These are phyloP conservation scores for Carpinus fangiana DNA, from an alignment of 306 rosid genomes.

Conservation along the genomic window DNA sequence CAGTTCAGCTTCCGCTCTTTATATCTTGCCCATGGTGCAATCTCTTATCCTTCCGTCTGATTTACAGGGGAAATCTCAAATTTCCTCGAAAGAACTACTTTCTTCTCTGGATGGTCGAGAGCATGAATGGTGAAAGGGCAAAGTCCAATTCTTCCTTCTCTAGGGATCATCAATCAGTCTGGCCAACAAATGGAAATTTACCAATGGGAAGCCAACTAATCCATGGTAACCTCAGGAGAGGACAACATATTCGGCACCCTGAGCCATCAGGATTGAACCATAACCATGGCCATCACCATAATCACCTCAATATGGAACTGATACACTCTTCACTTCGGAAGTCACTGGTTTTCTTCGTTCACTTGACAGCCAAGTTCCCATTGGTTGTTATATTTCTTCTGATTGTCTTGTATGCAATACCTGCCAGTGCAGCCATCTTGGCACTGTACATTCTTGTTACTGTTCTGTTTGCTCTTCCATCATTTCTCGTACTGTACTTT, in stretches of 20 bases:
- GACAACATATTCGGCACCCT: conserved; percentile 47
- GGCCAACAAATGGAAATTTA: conserved; percentile 49
- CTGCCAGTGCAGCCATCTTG: conserved; percentile 88
- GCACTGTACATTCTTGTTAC: conserved; percentile 84
- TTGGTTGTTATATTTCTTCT: conserved; percentile 80
- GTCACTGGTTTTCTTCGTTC: conserved; percentile 72
- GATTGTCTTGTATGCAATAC: conserved; percentile 81
- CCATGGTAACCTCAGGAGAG: conserved; percentile 56
- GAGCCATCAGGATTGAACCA: conserved; percentile 45
- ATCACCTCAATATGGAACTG: conserved; percentile 53
- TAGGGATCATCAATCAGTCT: conserved; percentile 56
- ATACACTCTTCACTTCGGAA: conserved; percentile 57
- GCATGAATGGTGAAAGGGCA: conserved; percentile 87
- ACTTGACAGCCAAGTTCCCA: conserved; percentile 91
- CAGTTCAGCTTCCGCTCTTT: conserved; percentile 94
- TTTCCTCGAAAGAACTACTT: conserved; percentile 96
- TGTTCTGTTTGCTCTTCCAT: conserved; percentile 82
- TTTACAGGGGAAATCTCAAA: conserved; percentile 72
- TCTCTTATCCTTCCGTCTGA: conserved; percentile 81
- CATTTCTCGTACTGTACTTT: conserved; percentile 87
- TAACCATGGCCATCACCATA: conserved; percentile 30
- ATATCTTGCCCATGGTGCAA: conserved; percentile 99
- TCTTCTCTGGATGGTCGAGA: conserved; percentile 99
- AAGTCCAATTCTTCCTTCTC: conserved; percentile 56
- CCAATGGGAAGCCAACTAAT: conserved; percentile 48